Conservation (phyloP, 148 eudicot genomes). For the Rhododendron griersonianum region DNA sequence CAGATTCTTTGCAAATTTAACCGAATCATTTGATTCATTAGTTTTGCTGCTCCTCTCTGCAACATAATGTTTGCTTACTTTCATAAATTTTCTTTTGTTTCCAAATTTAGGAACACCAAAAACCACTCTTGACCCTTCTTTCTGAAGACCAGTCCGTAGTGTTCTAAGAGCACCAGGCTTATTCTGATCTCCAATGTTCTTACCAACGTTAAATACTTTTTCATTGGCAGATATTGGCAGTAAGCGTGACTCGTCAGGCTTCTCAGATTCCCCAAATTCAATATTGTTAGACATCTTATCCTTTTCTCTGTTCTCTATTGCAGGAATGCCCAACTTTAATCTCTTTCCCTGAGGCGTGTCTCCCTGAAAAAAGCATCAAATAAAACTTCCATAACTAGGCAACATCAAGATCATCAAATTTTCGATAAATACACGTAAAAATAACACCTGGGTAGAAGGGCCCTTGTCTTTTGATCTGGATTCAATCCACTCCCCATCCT, state of each 20-base stretch:
- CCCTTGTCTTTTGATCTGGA: constrained; percentile 33
- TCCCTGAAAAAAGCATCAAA: constrained; percentile 39
- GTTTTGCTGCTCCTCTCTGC: constrained; percentile 47
- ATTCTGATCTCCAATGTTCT: constrained; percentile 35
- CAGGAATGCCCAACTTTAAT: constrained; percentile 44
- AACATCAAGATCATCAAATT: background rate
- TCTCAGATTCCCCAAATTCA: constrained; percentile 24
- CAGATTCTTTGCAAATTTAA: constrained; percentile 43
- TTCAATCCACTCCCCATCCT: constrained; percentile 79
- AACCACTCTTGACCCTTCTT: constrained; percentile 66
- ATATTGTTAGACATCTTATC: constrained; percentile 20
- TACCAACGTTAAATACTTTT: constrained; percentile 66
- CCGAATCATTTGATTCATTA: constrained; percentile 38
- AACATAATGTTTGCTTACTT: constrained; percentile 86
- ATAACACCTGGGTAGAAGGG: constrained; percentile 51
- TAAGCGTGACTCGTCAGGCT: constrained; percentile 38
- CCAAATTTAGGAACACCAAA: constrained; percentile 96
- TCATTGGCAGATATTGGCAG: constrained; percentile 54
- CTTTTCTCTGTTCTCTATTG: constrained; percentile 32
- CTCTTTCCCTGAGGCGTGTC: constrained; percentile 77
- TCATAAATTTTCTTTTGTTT: constrained; percentile 84
- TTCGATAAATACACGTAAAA: background rate
- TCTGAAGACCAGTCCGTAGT: constrained; percentile 58
- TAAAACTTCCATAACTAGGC: background rate
- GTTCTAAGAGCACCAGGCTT: constrained; percentile 49